Conservation (phyloP, 768 basidiomycete genomes). For the Podaxis rugospora region DNA sequence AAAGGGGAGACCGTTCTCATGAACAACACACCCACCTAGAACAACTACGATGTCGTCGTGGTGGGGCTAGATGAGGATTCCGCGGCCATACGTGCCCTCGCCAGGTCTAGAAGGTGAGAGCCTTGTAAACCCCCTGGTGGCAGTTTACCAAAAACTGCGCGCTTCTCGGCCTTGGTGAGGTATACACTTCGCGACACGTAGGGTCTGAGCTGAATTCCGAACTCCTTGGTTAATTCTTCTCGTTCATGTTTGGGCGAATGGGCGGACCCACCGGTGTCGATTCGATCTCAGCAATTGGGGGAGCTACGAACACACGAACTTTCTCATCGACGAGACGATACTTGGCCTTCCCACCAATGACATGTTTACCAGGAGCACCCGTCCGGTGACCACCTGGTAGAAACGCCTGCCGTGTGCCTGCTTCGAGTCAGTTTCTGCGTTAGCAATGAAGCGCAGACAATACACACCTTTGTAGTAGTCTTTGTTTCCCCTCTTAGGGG, state of each 20-base stretch:
- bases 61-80: not conserved
- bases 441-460: not conserved
- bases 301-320: constrained; percentile 82
- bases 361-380: constrained; percentile 84
- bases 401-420: constrained; percentile 79
- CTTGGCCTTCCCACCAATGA: constrained; percentile 71
- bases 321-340: constrained; percentile 79
- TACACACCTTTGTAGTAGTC: constrained; percentile 92
- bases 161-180: constrained; percentile 30
- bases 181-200: constrained; percentile 53
- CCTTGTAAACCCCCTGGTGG: not conserved
- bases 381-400: constrained; percentile 84
- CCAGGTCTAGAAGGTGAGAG: not conserved
- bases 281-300: constrained; percentile 60
- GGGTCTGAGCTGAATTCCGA: constrained; percentile 52
- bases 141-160: constrained; percentile 32
- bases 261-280: constrained; percentile 46
- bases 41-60: not conserved
- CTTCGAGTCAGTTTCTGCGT: not conserved
- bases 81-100: constrained; percentile 1
- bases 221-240: not conserved
- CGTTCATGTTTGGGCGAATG: not conserved
- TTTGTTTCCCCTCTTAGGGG: constrained; percentile 87
- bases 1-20: not conserved
- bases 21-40: not conserved